Evolutionary conservation across 257 asterid species (phyloP).

Genomic region (Gynochthodes officinalis): DNA sequence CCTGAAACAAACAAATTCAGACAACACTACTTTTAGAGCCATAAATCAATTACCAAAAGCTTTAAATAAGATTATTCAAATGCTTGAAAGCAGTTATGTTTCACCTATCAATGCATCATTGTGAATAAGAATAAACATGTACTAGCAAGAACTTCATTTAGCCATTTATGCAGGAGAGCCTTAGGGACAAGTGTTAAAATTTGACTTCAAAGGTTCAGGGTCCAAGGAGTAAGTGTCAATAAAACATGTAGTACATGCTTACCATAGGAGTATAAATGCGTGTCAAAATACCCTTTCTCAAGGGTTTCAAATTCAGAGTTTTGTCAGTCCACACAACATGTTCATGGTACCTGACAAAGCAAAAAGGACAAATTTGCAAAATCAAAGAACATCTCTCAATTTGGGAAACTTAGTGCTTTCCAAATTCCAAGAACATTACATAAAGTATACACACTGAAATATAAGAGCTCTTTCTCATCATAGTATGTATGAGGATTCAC

Average conservation of each 20-base stretch:
- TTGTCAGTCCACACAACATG: conserved; percentile 93
- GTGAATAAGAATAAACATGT: background rate
- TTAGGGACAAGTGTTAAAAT: background rate
- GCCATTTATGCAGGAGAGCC: background rate
- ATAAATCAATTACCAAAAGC: background rate
- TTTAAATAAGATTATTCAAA: background rate
- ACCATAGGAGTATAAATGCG: conserved; percentile 99
- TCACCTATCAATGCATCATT: background rate
- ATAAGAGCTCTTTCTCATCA: background rate
- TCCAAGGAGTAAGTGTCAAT: background rate
- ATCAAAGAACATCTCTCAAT: background rate
- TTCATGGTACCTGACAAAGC: conserved; percentile 75
- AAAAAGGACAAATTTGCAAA: conserved; percentile 7
- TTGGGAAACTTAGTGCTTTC: background rate
- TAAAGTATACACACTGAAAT: background rate
- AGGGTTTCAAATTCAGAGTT: conserved; percentile 65
- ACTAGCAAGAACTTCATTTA: background rate
- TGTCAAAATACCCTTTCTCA: conserved; percentile 87
- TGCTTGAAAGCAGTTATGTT: conserved; percentile 1
- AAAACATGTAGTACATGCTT: conserved; percentile 21
- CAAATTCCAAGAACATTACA: background rate
- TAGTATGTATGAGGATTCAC: background rate
- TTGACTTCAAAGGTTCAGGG: background rate
- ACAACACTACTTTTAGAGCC: background rate
- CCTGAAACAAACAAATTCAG: conserved; percentile 39